A percentile compares a stretch with the other conserved stretches of the same genome.
These are phyloP conservation scores for Magnusiomyces paraingens DNA, from an alignment of 1,139 yeast genomes.

Conservation along the genomic window DNA sequence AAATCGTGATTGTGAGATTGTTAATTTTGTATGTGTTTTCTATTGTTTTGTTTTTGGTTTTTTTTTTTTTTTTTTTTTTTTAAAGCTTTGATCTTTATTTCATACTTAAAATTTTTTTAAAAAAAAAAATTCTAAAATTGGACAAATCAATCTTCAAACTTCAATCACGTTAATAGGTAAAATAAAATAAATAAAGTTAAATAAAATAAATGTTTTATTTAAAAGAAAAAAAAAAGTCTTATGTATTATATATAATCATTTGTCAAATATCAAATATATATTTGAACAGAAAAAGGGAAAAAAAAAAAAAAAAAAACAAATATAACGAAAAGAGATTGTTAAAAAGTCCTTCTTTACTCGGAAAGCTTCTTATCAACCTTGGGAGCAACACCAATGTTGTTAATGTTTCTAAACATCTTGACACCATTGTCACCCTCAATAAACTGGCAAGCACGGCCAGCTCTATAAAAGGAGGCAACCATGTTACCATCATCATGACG, in stretches of 20 bases:
- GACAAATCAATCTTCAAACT: no score
- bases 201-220: not conserved
- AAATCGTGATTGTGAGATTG: no score
- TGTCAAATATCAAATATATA: not conserved
- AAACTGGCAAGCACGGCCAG: slow-evolving; percentile 68
- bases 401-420: slow-evolving; percentile 69
- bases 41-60: no score
- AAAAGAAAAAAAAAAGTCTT: not conserved
- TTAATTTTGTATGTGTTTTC: no score
- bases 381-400: slow-evolving; percentile 43
- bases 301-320: not conserved
- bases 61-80: no score
- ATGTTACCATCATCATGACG: slow-evolving; percentile 60
- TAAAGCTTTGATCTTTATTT: not conserved
- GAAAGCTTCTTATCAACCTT: slow-evolving; percentile 18
- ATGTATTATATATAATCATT: slow-evolving; percentile 2
- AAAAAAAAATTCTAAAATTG: not conserved
- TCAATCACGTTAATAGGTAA: no score
- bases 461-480: slow-evolving; percentile 67
- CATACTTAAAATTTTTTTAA: not conserved
- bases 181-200: not conserved
- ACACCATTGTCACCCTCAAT: slow-evolving; percentile 79
- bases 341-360: slow-evolving; percentile 10
- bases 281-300: not conserved
- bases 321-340: no score